Conservation (phyloP, 192 early-diverging fungal species). For the Lobosporangium transversale region DNA sequence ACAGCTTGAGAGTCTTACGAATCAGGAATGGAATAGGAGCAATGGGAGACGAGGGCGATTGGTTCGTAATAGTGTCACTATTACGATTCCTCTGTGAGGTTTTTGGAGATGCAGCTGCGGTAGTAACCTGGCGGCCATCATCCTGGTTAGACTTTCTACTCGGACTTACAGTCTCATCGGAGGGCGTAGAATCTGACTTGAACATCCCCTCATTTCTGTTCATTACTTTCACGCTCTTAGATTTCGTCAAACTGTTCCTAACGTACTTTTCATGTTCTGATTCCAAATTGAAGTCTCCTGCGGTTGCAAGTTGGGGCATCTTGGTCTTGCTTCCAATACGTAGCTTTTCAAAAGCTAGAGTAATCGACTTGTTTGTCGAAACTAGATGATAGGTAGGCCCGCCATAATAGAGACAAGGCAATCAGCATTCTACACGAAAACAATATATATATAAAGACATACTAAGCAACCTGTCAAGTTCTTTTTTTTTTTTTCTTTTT, state of each 20-base stretch:
- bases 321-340: conserved; percentile 19
- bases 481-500: too few relatives aligned
- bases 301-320: background rate
- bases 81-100: too few relatives aligned
- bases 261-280: conserved; percentile 25
- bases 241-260: conserved; percentile 7
- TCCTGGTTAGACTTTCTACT: too few relatives aligned
- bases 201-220: background rate
- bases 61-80: background rate
- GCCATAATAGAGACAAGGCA: too few relatives aligned
- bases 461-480: background rate
- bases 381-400: too few relatives aligned
- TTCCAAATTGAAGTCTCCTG: conserved; percentile 29
- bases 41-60: background rate
- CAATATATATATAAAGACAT: too few relatives aligned
- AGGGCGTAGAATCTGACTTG: too few relatives aligned
- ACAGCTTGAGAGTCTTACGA: conserved; percentile 36
- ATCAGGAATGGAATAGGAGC: conserved; percentile 29
- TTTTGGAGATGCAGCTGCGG: too few relatives aligned
- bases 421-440: too few relatives aligned
- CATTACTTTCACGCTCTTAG: background rate
- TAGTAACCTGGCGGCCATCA: too few relatives aligned
- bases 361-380: conserved; percentile 27
- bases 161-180: too few relatives aligned
- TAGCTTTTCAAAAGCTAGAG: conserved; percentile 31